Evolutionary conservation across 495 filamentous ascomycete species (phyloP), one percentile per base, ranked within the genome.

Genomic region (Podospora pseudoanserina): DNA sequence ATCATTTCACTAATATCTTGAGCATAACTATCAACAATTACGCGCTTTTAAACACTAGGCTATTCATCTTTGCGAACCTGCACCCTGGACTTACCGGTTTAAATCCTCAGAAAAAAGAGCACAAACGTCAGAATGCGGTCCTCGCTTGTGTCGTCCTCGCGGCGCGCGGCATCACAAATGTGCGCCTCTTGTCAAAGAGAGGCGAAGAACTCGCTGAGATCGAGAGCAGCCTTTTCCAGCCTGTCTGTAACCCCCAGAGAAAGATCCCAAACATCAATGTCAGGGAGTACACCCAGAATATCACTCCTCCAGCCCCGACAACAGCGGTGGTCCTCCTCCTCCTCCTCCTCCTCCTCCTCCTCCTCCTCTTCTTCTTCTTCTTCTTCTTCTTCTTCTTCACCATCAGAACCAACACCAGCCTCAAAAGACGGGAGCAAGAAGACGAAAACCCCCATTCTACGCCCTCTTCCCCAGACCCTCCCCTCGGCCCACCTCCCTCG

Each of bases 391-490:
- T 11, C 55, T 1, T 3, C 60, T 39, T 7, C 60, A 27, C 32
- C 64, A 58, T 18, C 32, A 60, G 49, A 53, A 66, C 23, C 26
- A 32, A 53, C 57, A 23, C 16, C 20, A 30, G 19, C 64, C 11
- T 64, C 63, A 11, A 34, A 69, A 63, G 57, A 69, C 20, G 15
- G 39, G 16, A 59, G 30, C n/a, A 5, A 49, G 30, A 32, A 60
- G 15, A 30, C 54, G 19, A 67, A 68, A 6, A 68, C 67, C 20
- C n/a, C 64, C 62, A 15, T 79, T 92, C 84, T 98, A 97, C 86
- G 86, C 89, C 56, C 88, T 98, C 79, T 99, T 99, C 84, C 92
- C 5, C 72, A 83, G 15, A 92, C 92, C 16, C 84, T 97, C 18
- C 88, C 15, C n/a, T 71, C 0, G 95, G 95, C 44, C 90, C 93